Evolutionary conservation across 768 basidiomycete genomes (phyloP).

Genomic region (Tricholoma furcatifolium): DNA sequence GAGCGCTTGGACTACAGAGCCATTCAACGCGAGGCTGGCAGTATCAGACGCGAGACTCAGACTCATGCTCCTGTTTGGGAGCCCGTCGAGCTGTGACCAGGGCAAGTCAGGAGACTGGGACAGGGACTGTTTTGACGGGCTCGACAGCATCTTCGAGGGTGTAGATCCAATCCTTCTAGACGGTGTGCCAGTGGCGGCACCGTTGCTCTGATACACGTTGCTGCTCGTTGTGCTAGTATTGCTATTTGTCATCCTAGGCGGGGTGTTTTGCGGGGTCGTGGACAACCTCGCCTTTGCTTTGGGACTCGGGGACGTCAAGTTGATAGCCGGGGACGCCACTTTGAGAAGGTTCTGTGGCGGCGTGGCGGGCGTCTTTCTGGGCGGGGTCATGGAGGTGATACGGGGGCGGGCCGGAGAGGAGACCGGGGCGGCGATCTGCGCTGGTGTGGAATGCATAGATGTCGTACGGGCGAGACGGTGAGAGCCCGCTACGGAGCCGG

Average conservation of each 20-base stretch:
- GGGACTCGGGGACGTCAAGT: slow-evolving; percentile 39
- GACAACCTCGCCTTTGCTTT: slow-evolving; percentile 28
- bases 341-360: slow-evolving; percentile 23
- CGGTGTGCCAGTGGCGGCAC: no score
- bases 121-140: slow-evolving; percentile 10
- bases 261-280: slow-evolving; percentile 29
- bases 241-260: slow-evolving; percentile 18
- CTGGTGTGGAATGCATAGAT: slow-evolving; percentile 10
- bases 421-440: slow-evolving; percentile 16
- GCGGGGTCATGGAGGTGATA: slow-evolving; percentile 43
- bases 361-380: slow-evolving; percentile 25
- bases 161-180: no score
- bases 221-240: neutral
- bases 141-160: neutral
- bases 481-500: slow-evolving; percentile 27
- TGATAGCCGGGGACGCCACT: slow-evolving; percentile 32
- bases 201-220: neutral
- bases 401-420: slow-evolving; percentile 27
- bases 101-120: slow-evolving; percentile 5
- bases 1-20: slow-evolving; percentile 29
- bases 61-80: no score
- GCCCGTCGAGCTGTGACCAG: slow-evolving; percentile 10
- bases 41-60: slow-evolving; percentile 1
- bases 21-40: slow-evolving; percentile 22
- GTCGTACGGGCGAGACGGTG: slow-evolving; percentile 22